These are phyloP conservation scores for Aspergillus chevalieri DNA, from an alignment of 2,329 filamentous ascomycete species.

Conservation along the genomic window DNA sequence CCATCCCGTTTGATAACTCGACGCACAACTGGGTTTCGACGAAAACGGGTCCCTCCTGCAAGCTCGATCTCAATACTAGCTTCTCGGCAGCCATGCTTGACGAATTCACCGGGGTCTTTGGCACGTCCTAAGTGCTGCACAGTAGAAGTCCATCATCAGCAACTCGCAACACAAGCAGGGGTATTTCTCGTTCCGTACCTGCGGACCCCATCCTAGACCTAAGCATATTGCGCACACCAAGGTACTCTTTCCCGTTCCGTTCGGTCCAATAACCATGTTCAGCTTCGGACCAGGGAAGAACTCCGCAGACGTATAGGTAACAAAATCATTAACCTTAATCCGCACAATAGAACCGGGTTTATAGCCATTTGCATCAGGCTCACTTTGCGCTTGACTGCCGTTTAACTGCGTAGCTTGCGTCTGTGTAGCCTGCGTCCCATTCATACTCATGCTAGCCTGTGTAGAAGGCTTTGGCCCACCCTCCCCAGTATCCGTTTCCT, in stretches of 20 bases:
- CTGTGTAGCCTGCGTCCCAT: background rate
- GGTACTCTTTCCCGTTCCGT: slow-evolving; percentile 96
- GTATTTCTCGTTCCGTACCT: slow-evolving; percentile 33
- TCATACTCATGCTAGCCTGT: background rate
- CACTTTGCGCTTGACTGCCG: background rate
- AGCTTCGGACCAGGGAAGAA: slow-evolving; percentile 86
- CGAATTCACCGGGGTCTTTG: slow-evolving; percentile 78
- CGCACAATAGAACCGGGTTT: slow-evolving; percentile 78
- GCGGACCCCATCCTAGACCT: slow-evolving; percentile 76
- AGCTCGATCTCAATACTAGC: slow-evolving; percentile 90
- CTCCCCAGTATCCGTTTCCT: slow-evolving; percentile 7
- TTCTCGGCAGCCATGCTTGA: slow-evolving; percentile 76
- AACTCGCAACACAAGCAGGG: background rate
- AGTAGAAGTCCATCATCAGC: background rate
- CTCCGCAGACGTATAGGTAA: slow-evolving; percentile 88
- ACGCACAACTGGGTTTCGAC: slow-evolving; percentile 65
- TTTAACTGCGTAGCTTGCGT: background rate
- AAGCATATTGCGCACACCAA: slow-evolving; percentile 94
- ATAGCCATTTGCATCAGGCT: slow-evolving; percentile 18
- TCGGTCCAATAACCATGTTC: slow-evolving; percentile 99
- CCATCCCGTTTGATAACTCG: slow-evolving; percentile 75
- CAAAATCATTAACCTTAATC: slow-evolving; percentile 80
- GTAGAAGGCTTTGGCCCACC: background rate
- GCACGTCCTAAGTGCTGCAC: slow-evolving; percentile 71
- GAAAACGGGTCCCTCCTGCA: slow-evolving; percentile 51